Base-by-base conservation (phyloP, 225 moss, liverwort and hornwort genomes). In the Sphagnum contortum region DNA sequence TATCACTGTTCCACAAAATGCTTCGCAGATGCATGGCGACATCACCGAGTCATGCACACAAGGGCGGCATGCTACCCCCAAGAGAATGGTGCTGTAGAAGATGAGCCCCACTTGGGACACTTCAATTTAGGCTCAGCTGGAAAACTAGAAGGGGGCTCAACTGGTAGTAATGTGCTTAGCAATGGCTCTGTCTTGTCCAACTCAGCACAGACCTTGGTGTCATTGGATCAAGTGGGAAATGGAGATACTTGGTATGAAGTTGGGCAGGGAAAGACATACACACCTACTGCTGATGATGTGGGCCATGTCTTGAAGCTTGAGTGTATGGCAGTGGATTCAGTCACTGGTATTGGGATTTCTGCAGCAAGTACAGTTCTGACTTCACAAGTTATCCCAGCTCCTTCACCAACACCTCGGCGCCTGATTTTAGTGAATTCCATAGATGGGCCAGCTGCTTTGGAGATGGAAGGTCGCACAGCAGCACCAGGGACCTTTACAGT, bases 261-360 rank as follows among this genome's bases (percentile, higher is more conserved):
- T 1, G 95, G 95, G 13, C 84, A 87, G 66, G 95, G 92, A 49
- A 96, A 92, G 77, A 90, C 78, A 1, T 96, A 96, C 72, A 96
- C 95, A 3, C 95, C 95, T 5, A 88, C 92, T 0, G 85, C 79
- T 71, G 95, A 96, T 72, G 95, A 96, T 64, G 92, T 92, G 53
- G 92, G 95, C 64, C 92, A 96, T 75, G 90, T 92, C 73, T 76
- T 96, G 80, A 96, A 96, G 75, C 85, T 96, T 63, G 95, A 96
- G 79, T 92, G 92, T 64, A 85, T 83, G 70, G 88, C 79, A 5
- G 92, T 96, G 67, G 95, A 96, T 73, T 88, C 81, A 48, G 87
- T 80, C 45, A 82, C 88, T 48, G 92, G 92, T 55, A 81, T 83
- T 60, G 80, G 83, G 52, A 84, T 81, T 45, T 88, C 87, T 13